Evolutionary conservation across 306 rosid species (phyloP).

Genomic region (Acacia melanoxylon): DNA sequence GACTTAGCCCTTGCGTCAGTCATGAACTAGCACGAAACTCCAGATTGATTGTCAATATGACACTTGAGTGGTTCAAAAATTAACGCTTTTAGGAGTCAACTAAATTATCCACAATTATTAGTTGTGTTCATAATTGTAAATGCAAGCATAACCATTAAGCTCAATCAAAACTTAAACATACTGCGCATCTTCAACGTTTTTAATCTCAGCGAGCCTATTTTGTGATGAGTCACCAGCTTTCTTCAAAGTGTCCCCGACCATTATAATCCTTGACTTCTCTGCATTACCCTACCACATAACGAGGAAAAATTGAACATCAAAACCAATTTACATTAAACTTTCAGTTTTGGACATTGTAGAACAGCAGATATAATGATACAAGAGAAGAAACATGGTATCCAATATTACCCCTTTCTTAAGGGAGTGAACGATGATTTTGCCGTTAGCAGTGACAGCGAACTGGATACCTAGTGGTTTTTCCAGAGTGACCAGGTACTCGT

Average conservation of each 20-base stretch:
- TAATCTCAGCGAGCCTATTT: conserved; percentile 55
- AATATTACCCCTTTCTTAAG: conserved; percentile 77
- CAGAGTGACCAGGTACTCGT: conserved; percentile 86
- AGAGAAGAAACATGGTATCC: not conserved
- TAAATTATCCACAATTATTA: not conserved
- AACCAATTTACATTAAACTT: not conserved
- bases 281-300: conserved; percentile 70
- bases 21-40: conserved; percentile 4
- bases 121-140: not conserved
- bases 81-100: not conserved
- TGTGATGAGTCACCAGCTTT: conserved; percentile 71
- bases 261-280: conserved; percentile 83
- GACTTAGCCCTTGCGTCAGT: not conserved
- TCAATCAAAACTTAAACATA: conserved; percentile 38
- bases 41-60: not conserved
- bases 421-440: conserved; percentile 81
- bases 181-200: conserved; percentile 63
- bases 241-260: conserved; percentile 95
- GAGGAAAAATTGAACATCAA: not conserved
- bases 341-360: not conserved
- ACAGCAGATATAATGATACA: not conserved
- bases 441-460: conserved; percentile 76
- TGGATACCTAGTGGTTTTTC: conserved; percentile 88
- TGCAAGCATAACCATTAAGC: not conserved
- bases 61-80: not conserved